Conservation (phyloP, 148 eudicot genomes). For the Rheum nobile region DNA sequence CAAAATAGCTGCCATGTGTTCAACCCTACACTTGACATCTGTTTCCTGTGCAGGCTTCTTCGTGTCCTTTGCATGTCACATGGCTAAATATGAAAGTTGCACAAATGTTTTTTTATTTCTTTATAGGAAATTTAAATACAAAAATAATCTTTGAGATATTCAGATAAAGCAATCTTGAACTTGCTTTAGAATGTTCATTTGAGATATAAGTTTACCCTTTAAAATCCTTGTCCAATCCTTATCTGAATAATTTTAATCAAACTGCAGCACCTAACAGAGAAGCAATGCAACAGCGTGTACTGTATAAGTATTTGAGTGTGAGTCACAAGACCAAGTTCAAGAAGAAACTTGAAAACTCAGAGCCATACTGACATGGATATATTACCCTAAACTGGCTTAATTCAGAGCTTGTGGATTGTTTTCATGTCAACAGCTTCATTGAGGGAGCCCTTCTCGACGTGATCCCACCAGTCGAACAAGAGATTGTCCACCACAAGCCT, state of each 20-base stretch:
- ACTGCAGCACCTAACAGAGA: no score
- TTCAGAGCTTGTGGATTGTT: constrained; percentile 48
- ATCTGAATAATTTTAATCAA: no score
- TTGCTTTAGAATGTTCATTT: no score
- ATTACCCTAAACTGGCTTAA: background rate
- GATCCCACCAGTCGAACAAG: constrained; percentile 95
- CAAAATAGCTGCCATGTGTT: background rate
- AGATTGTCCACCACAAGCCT: constrained; percentile 82
- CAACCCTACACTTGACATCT: background rate
- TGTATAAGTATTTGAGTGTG: no score
- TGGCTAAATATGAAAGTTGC: background rate
- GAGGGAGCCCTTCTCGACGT: constrained; percentile 72
- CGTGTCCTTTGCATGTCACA: background rate
- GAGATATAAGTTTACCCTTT: no score
- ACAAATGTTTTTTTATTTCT: no score
- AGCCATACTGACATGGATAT: background rate
- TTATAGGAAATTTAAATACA: no score
- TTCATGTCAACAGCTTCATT: constrained; percentile 65
- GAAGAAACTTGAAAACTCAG: background rate
- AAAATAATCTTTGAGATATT: no score
- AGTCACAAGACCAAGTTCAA: background rate
- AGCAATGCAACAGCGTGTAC: no score
- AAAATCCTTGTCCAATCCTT: no score
- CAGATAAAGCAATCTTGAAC: no score
- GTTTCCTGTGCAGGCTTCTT: background rate